Evolutionary conservation across 768 basidiomycete species (phyloP).

Genomic region (Russula dissimulans): DNA sequence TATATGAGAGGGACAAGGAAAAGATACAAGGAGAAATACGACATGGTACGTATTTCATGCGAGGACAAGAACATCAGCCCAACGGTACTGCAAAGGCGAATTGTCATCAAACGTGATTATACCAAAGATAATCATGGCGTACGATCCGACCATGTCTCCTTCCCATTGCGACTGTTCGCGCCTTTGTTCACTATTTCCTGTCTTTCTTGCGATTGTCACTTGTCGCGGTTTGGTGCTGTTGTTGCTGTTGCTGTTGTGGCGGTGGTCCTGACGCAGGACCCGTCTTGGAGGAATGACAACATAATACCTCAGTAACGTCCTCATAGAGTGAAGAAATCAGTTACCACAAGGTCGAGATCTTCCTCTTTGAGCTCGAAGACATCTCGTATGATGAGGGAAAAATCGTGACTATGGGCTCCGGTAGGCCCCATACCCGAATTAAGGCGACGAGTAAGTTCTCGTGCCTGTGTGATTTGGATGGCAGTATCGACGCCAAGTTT

Average conservation of each 20-base stretch:
- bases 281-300: neutral
- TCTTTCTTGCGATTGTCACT: no score
- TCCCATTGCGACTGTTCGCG: no score
- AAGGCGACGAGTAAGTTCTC: conserved; percentile 32
- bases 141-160: neutral
- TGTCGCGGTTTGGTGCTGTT: no score
- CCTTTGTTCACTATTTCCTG: no score
- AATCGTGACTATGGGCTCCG: neutral
- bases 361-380: neutral
- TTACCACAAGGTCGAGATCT: neutral
- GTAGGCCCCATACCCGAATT: neutral
- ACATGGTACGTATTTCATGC: no score
- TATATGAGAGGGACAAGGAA: no score
- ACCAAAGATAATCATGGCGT: no score
- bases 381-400: neutral
- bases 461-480: conserved; percentile 40
- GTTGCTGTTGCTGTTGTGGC: neutral
- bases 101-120: no score
- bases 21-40: no score
- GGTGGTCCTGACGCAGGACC: neutral
- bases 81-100: no score
- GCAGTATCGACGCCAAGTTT: conserved; percentile 50
- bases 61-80: no score
- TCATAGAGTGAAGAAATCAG: neutral
- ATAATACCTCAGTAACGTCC: neutral